phyloP scores from a whole-genome alignment of 768 basidiomycete species.

The Boletus coccyginus region DNA sequence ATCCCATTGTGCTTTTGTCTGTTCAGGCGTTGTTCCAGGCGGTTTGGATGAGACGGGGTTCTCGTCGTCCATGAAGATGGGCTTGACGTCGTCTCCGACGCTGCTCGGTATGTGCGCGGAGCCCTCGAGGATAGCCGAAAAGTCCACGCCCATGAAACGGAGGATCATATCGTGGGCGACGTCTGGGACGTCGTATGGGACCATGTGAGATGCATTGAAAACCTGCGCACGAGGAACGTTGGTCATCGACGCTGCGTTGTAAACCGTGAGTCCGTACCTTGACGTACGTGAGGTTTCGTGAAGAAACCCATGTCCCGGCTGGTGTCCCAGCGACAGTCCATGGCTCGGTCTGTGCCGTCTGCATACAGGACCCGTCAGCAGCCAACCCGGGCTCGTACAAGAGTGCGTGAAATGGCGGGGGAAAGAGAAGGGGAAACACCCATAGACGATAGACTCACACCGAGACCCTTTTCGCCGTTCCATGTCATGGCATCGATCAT shows the following conservation, averaged over 20 bases:
- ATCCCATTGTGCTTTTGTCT: slow-evolving; percentile 89
- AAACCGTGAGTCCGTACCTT: slow-evolving; percentile 49
- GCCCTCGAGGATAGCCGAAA: slow-evolving; percentile 74
- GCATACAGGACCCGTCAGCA: not conserved
- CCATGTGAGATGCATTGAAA: slow-evolving; percentile 97
- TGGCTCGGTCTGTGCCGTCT: slow-evolving; percentile 67
- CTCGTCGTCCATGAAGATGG: slow-evolving; percentile 51
- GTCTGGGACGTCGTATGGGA: slow-evolving; percentile 80
- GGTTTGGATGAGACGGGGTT: slow-evolving; percentile 36
- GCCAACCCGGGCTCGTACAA: not conserved
- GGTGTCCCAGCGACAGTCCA: slow-evolving; percentile 74
- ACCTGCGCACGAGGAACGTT: slow-evolving; percentile 44
- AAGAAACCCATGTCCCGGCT: slow-evolving; percentile 89
- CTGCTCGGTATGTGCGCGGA: slow-evolving; percentile 79
- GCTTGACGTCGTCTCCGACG: slow-evolving; percentile 72
- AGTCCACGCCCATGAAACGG: slow-evolving; percentile 93
- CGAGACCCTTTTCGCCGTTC: slow-evolving; percentile 82
- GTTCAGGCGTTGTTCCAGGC: slow-evolving; percentile 61
- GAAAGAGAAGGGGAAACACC: not conserved
- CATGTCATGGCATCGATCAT: slow-evolving; percentile 82
- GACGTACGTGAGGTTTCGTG: slow-evolving; percentile 89
- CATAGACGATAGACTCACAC: slow-evolving; percentile 48
- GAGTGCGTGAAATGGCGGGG: not conserved
- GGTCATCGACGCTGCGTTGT: no score
- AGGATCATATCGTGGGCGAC: slow-evolving; percentile 97